Evolutionary conservation across 345 rosid genomes (phyloP).

Genomic region (Eutrema heterophyllum): DNA sequence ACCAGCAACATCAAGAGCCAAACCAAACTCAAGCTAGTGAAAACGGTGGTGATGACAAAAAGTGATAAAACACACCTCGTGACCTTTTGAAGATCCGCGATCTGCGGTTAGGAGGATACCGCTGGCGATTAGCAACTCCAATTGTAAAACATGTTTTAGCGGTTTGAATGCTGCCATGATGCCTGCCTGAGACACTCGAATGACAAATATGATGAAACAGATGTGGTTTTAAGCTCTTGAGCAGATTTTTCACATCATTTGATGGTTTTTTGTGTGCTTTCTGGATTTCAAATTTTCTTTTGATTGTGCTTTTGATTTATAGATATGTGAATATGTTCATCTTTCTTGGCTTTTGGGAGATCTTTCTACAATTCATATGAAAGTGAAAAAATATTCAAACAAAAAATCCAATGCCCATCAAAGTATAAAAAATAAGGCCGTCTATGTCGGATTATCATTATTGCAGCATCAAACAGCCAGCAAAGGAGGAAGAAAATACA

Average conservation of each 20-base stretch:
- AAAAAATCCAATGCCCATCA: not conserved
- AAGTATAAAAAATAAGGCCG: not conserved
- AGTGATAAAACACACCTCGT: not conserved
- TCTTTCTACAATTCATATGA: not conserved
- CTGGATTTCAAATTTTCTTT: not conserved
- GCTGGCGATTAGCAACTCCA: not conserved
- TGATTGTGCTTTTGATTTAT: slow-evolving; percentile 10
- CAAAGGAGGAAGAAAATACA: not conserved
- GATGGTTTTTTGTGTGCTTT: slow-evolving; percentile 6
- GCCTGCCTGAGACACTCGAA: not conserved
- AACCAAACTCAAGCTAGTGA: slow-evolving; percentile 43
- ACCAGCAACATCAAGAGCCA: slow-evolving; percentile 38
- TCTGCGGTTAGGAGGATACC: not conserved
- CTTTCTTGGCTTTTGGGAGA: not conserved
- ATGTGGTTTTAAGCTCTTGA: slow-evolving; percentile 3
- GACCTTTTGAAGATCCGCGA: not conserved
- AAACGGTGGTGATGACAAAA: slow-evolving; percentile 47
- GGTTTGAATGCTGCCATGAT: not conserved
- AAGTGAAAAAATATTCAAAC: not conserved
- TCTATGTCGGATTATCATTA: slow-evolving; percentile 9
- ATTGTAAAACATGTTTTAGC: slow-evolving; percentile 13
- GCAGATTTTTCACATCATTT: slow-evolving; percentile 20
- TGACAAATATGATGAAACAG: slow-evolving; percentile 7
- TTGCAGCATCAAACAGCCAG: slow-evolving; percentile 13
- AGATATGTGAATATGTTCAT: slow-evolving; percentile 22